Evolutionary conservation across 2,329 filamentous ascomycete species (phyloP), one percentile per base, ranked within the genome.

Genomic region (Ascosphaera apis): DNA sequence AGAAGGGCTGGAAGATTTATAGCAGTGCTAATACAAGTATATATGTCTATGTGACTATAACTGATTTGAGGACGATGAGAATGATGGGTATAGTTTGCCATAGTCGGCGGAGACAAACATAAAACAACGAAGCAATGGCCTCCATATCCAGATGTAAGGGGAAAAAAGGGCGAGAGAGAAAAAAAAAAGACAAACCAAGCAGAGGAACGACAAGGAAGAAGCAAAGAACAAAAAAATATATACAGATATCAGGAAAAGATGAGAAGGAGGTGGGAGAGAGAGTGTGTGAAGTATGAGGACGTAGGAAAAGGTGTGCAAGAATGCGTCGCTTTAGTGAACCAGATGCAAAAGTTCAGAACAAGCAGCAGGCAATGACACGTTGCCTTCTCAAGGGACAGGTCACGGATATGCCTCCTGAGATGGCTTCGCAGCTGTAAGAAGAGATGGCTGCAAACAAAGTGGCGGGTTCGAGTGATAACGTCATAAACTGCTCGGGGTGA

Each of bases 261-360:
- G 8, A 28, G 25, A n/a, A n/a, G 8, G 25, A n/a, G 25, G 25
- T 8, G n/a, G 8, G 25, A 17, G 12, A 36, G 23, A 27, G 31
- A 16, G 5, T 15, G n/a, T 9, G 16, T 30, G 25, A 21, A 21
- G 15, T n/a, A 32, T 34, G 16, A 35, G 8, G 31, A 13, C 15
- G 11, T 6, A 21, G 31, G 13, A 16, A 17, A 33, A 33, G 31
- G 12, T 34, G 19, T 15, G 31, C 33, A 31, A n/a, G n/a, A n/a
- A n/a, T n/a, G n/a, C n/a, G n/a, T n/a, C n/a, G n/a, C n/a, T n/a
- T n/a, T n/a, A n/a, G n/a, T n/a, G n/a, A n/a, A n/a, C n/a, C n/a
- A 37, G 36, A 34, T 39, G 35, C 37, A 39, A 36, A 30, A 36
- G 19, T 18, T 11, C 15, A 30, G 18, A 31, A 30, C n/a, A 4